A percentile compares a stretch with the other conserved stretches of the same genome.
Evolutionary conservation across 2,329 filamentous ascomycete genomes (phyloP).

Genomic region (Pseudogymnoascus sp.): DNA sequence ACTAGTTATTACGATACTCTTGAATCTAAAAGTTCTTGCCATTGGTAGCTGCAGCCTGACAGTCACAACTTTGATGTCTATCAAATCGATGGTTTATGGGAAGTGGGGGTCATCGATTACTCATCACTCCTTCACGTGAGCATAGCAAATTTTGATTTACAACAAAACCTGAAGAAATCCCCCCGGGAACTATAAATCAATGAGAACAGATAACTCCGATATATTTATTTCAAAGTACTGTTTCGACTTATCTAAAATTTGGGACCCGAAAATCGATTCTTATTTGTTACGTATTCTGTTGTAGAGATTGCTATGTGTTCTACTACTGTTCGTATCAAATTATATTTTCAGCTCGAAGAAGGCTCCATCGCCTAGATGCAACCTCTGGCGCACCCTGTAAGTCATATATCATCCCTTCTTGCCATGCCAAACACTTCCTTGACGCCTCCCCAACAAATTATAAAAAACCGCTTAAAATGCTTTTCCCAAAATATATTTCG

Average conservation of each 20-base stretch:
- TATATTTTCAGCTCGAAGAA: background rate
- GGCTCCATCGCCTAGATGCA: background rate
- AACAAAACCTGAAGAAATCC: background rate
- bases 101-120: background rate
- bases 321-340: background rate
- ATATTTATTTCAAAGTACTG: background rate
- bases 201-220: background rate
- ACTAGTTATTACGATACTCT: background rate
- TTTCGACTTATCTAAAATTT: background rate
- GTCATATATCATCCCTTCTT: background rate
- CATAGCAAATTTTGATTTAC: background rate
- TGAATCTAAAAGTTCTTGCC: constrained; percentile 1
- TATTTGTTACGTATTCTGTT: background rate
- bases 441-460: background rate
- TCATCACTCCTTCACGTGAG: constrained; percentile 7
- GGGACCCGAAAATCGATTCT: background rate
- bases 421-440: background rate
- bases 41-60: background rate
- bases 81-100: constrained; percentile 7
- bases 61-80: background rate
- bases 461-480: background rate
- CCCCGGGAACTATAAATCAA: background rate
- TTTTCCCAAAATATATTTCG: background rate
- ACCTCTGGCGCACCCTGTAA: background rate
- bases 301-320: background rate